These are phyloP conservation scores for Eucalyptus lansdowneana DNA, from an alignment of 345 rosid species.

Conservation along the genomic window DNA sequence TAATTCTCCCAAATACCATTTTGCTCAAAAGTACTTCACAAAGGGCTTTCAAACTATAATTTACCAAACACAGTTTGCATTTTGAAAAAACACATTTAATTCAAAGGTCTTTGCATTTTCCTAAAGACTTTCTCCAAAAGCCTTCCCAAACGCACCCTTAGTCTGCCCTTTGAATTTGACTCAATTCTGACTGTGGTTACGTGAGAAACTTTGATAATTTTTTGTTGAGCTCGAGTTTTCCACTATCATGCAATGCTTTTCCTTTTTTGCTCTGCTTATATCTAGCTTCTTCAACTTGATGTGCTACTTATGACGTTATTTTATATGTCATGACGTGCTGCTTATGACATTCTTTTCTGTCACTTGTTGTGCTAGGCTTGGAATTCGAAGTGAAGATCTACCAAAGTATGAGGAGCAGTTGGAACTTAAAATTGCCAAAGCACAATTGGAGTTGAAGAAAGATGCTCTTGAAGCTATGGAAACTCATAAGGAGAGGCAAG, in stretches of 20 bases:
- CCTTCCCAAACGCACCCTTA: background rate
- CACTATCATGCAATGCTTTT: background rate
- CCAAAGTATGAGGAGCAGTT: slow-evolving; percentile 81
- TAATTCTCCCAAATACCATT: too few relatives aligned
- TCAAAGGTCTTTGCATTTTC: too few relatives aligned
- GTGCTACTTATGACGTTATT: background rate
- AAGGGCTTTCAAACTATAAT: too few relatives aligned
- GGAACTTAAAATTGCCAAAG: slow-evolving; percentile 77
- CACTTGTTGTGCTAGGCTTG: slow-evolving; percentile 46
- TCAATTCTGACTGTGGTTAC: background rate
- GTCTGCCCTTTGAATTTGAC: background rate
- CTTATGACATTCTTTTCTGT: too few relatives aligned
- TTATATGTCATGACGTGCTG: background rate
- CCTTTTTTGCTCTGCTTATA: background rate
- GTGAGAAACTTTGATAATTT: background rate
- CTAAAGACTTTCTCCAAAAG: too few relatives aligned
- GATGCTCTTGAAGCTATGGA: slow-evolving; percentile 93
- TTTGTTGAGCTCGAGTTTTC: background rate
- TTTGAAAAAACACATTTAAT: too few relatives aligned
- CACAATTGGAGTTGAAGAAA: slow-evolving; percentile 81
- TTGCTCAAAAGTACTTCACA: too few relatives aligned
- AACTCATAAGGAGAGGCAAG: slow-evolving; percentile 80
- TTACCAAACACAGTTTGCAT: too few relatives aligned
- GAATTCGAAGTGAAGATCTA: slow-evolving; percentile 70
- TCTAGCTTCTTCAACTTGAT: background rate